These are phyloP conservation scores for Chloris gayana DNA, from an alignment of 176 grass and related monocot species.

Conservation along the genomic window DNA sequence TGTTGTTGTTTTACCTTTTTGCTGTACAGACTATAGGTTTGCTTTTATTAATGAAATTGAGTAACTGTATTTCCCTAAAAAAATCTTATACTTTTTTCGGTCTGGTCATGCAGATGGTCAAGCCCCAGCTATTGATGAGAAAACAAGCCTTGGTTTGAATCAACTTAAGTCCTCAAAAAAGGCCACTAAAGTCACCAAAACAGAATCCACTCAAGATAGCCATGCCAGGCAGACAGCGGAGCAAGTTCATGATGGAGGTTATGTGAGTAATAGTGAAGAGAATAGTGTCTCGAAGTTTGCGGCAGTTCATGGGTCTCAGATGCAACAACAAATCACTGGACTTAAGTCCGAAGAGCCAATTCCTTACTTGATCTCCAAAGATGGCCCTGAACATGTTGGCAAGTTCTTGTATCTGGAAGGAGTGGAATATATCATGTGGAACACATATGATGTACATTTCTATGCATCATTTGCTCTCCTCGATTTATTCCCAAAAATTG, in stretches of 20 bases:
- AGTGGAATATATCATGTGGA: slow-evolving; percentile 98
- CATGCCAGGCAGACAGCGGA: slow-evolving; percentile 25
- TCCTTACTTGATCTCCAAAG: slow-evolving; percentile 57
- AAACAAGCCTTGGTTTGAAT: slow-evolving; percentile 43
- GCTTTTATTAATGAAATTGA: no score
- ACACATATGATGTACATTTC: slow-evolving; percentile 98
- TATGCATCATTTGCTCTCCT: slow-evolving; percentile 99
- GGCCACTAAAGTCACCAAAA: slow-evolving; percentile 46
- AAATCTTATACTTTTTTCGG: slow-evolving; percentile 11
- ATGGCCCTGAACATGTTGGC: slow-evolving; percentile 82
- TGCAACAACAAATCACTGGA: slow-evolving; percentile 42
- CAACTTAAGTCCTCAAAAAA: slow-evolving; percentile 53
- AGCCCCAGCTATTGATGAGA: slow-evolving; percentile 67
- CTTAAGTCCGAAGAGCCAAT: slow-evolving; percentile 44
- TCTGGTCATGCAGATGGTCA: slow-evolving; percentile 72
- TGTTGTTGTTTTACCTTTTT: no score
- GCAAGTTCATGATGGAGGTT: slow-evolving; percentile 27
- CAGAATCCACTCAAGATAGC: slow-evolving; percentile 39
- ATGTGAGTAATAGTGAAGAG: slow-evolving; percentile 37
- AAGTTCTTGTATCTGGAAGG: slow-evolving; percentile 98
- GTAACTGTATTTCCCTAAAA: background rate
- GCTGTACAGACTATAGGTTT: no score
- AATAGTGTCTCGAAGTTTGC: slow-evolving; percentile 39
- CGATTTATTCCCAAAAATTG: slow-evolving; percentile 94
- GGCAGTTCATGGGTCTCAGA: slow-evolving; percentile 53